Conservation (phyloP, 768 basidiomycete species). For the Trametes maxima region DNA sequence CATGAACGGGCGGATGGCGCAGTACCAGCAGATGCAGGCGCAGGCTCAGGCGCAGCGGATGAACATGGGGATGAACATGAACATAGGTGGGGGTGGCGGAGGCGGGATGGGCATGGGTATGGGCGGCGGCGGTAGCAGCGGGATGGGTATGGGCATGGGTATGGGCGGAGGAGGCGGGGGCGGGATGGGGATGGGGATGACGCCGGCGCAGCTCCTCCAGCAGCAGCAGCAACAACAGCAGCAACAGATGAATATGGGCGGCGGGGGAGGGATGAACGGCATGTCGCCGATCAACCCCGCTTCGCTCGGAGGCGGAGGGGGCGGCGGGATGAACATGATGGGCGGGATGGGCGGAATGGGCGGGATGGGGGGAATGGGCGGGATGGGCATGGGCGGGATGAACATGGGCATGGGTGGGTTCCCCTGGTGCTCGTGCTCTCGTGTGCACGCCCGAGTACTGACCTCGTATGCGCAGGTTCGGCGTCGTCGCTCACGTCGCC, state of each 20-base stretch:
- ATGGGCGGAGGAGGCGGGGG: background rate
- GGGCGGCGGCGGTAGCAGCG: constrained; percentile 12
- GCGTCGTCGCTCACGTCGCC: constrained; percentile 9
- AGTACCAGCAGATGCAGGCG: constrained; percentile 23
- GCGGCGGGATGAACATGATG: constrained; percentile 18
- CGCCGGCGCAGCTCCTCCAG: constrained; percentile 12
- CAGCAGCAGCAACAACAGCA: constrained; percentile 15
- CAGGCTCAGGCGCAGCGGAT: constrained; percentile 22
- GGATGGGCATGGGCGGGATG: constrained; percentile 6
- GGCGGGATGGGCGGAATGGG: constrained; percentile 24
- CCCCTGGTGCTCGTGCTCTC: background rate
- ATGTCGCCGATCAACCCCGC: constrained; percentile 28
- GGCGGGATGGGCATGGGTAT: constrained; percentile 24
- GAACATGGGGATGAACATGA: constrained; percentile 22
- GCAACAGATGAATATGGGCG: constrained; percentile 27
- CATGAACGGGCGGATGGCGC: constrained; percentile 18
- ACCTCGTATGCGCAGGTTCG: background rate
- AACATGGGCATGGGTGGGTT: constrained; percentile 19
- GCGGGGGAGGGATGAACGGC: constrained; percentile 3
- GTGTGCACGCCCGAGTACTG: background rate
- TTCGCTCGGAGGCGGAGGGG: constrained; percentile 15
- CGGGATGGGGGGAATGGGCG: constrained; percentile 26
- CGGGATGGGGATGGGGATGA: constrained; percentile 26
- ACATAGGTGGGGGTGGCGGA: constrained; percentile 18
- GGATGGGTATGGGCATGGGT: constrained; percentile 21